Evolutionary conservation across 306 rosid species (phyloP), one percentile per base, ranked within the genome.

Genomic region (Cicer pinnatifidum): DNA sequence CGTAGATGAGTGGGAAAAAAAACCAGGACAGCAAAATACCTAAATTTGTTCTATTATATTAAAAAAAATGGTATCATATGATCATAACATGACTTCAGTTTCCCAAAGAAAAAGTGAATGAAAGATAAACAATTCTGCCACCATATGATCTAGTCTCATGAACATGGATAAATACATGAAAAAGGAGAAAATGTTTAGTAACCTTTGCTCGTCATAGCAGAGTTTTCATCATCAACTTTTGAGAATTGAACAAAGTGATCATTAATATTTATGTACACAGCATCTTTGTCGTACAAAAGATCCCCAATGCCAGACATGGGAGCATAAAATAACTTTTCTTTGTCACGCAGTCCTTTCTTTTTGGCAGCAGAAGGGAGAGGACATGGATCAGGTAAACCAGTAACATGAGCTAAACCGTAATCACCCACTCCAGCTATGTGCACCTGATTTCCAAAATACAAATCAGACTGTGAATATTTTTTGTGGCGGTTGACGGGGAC

Each of bases 271-370:
- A 94, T 85, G 85, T 94, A 94, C 53, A 88, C 92, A 71, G 96
- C 97, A 87, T 94, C 97, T 82, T 94, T 94, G 77, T 94, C 98
- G 46, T 94, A 91, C 79, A 91, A 63, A 76, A 94, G 96, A 83
- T 94, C 97, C 79, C 98, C 98, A 76, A 91, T 80, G 58, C 96
- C 98, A 73, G 98, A 94, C 98, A 91, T 91, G 44, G 98, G 98
- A 70, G 92, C 97, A 78, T 94, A 89, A 78, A 91, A 94, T 69
- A 89, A 80, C 75, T 84, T 94, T 69, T 94, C 97, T 86, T 85
- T 94, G 16, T 94, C 98, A 19, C 98, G 97, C 75, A 94, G 82
- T 12, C 98, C 98, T 80, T 94, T 91, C 95, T 88, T 94, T 86
- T 91, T 94, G 54, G 98, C 97, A 77, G 97, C 97, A 81, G 97